Base-by-base conservation (phyloP, 257 asterid genomes). In the Gentiana straminea region DNA sequence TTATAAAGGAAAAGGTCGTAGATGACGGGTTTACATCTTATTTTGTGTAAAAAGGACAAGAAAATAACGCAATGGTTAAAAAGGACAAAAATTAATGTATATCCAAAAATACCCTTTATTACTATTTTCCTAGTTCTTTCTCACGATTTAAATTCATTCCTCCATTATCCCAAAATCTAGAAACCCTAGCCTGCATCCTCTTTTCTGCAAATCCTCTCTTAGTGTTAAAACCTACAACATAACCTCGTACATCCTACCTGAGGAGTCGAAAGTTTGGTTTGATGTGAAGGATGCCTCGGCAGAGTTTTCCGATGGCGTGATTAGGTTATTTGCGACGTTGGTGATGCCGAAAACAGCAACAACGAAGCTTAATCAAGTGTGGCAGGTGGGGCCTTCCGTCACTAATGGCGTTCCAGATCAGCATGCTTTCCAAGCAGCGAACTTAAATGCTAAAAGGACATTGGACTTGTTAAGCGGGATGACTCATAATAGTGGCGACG, bases 331-430 rank as follows among this genome's bases (percentile, higher is more conserved):
- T 73, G 93, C 96, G 51, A 59, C 82, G 48, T 15, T 86, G 62
- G 81, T 60, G 24, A 7, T 86, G 62, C 92, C 92, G 64, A 79
- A 56, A 61, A 60, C 47, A 51, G 75, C 59, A 24, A 60, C 5
- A 45, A 63, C 67, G 58, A 68, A 56, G 52, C 32, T 79, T 66
- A 84, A 81, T 63, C 92, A 81, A 56, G 82, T 81, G 24, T 86
- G 94, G 95, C 95, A 86, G 74, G 86, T 82, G 61, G 94, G 94
- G 0, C 4, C 79, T 4, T 33, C 70, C n/a, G 75, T 75, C 13
- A 33, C 24, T 4, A 49, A 64, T 4, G 94, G 83, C 4, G 72
- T 73, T n/a, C 90, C 90, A 44, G 57, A 38, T 58, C 67, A 45
- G 64, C 94, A 84, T 33, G 84, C 41, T 0, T 71, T 81, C 39